These are phyloP conservation scores for Macrolepiota dolichaula DNA, from an alignment of 768 basidiomycete genomes.

Conservation along the genomic window DNA sequence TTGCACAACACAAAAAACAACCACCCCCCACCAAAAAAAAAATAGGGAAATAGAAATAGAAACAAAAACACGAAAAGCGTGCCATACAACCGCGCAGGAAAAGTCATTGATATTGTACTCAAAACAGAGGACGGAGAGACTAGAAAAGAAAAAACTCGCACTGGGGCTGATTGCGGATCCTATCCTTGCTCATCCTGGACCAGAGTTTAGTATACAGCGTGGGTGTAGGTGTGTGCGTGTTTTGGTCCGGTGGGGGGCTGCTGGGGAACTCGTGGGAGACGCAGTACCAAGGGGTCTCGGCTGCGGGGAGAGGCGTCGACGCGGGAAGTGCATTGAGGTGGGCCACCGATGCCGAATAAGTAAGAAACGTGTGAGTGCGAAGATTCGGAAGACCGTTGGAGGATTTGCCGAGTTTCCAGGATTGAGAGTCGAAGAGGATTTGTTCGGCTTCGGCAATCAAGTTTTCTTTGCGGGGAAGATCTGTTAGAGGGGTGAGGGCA, in stretches of 20 bases:
- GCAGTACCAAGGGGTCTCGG: constrained; percentile 40
- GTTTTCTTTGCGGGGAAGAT: constrained; percentile 44
- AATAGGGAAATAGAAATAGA: too few relatives aligned
- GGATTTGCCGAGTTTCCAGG: constrained; percentile 52
- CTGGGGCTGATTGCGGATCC: constrained; percentile 54
- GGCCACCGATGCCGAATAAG: constrained; percentile 27
- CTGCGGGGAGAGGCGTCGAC: neutral
- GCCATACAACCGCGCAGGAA: neutral
- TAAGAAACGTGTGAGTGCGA: constrained; percentile 30
- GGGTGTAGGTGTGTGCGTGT: constrained; percentile 28
- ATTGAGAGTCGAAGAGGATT: constrained; percentile 39
- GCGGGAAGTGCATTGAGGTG: neutral
- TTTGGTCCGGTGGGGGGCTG: neutral
- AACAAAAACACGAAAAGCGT: too few relatives aligned
- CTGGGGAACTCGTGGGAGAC: constrained; percentile 42
- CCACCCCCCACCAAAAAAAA: too few relatives aligned
- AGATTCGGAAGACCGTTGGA: constrained; percentile 43
- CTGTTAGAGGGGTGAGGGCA: constrained; percentile 22
- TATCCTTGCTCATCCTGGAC: constrained; percentile 50
- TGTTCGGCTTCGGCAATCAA: constrained; percentile 41
- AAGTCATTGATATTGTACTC: neutral
- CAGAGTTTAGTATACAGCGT: constrained; percentile 59
- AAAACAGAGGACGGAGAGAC: neutral
- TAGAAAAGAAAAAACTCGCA: constrained; percentile 21
- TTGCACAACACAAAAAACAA: too few relatives aligned